Percentiles rank a stretch among this genome's conserved stretches.
Evolutionary conservation across 805 yeast species (phyloP).

Genomic region (Ogataea kodamae): DNA sequence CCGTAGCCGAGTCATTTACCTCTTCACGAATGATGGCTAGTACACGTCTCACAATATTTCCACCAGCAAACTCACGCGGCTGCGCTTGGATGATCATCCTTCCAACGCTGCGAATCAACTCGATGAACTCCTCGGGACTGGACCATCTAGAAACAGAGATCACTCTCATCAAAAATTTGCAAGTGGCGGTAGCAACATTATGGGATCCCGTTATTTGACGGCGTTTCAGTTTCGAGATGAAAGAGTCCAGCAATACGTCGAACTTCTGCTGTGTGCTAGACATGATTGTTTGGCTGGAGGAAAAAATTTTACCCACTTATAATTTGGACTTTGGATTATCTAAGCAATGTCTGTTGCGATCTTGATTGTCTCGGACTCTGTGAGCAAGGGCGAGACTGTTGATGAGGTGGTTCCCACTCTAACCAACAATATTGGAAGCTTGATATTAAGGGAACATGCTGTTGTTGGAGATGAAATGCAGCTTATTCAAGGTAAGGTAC

Average conservation of each 20-base stretch:
- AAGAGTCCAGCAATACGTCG: conserved; percentile 32
- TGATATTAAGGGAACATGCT: conserved; percentile 13
- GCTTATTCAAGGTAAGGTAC: conserved; percentile 31
- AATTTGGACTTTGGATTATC: too few relatives aligned
- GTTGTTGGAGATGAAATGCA: conserved; percentile 38
- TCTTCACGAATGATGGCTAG: conserved; percentile 86
- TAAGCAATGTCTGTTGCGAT: conserved; percentile 27
- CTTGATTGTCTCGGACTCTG: conserved; percentile 42
- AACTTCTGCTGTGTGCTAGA: conserved; percentile 26
- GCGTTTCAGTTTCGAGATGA: conserved; percentile 60
- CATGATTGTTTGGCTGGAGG: conserved; percentile 5
- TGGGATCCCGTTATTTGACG: conserved; percentile 81
- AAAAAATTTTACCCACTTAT: conserved; percentile 9
- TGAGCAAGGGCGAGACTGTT: conserved; percentile 28
- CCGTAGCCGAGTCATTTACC: conserved; percentile 44
- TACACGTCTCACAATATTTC: conserved; percentile 87
- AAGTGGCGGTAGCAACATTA: conserved; percentile 78
- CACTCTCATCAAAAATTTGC: conserved; percentile 82
- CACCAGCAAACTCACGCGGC: conserved; percentile 84
- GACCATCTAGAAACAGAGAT: conserved; percentile 89
- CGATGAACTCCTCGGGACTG: conserved; percentile 66
- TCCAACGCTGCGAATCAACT: conserved; percentile 72
- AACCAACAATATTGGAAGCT: conserved; percentile 12
- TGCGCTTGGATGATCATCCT: conserved; percentile 67
- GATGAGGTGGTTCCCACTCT: conserved; percentile 36